Evolutionary conservation across 2,329 filamentous ascomycete genomes (phyloP), one percentile per base, ranked within the genome.

Genomic region (Penicillium capsulatum): DNA sequence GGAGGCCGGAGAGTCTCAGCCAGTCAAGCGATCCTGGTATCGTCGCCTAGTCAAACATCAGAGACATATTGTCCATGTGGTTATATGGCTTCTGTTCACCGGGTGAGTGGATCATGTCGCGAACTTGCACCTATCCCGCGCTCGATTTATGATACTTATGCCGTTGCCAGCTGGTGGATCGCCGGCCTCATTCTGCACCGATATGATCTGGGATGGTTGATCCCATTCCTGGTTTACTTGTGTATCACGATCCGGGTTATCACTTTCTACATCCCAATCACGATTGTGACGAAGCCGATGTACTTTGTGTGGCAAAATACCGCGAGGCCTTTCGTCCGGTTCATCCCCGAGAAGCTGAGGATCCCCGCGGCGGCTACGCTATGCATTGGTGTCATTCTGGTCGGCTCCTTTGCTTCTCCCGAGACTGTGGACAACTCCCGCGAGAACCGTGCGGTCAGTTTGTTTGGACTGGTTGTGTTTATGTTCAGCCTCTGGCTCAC

Each of bases 191-290:
- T 89, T 43, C 71, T 87, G 37, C 86, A 91, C 61, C 79, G 79
- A 43, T 53, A 83, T 43, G 80, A 88, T 57, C 74, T 76, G 65
- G 87, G 86, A 57, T 94, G 88, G 88, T 66, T 94, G 40, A 78
- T 90, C 34, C 88, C 89, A 0, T 92, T 94, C 66, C 73, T 94
- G 35, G 60, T 95, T 32, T 94, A 83, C 73, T 77, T 94, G 31
- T 75, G 72, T 50, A 81, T 94, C 53, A 79, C 77, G 8, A 70
- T 92, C 35, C 83, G 89, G 22, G 63, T 94, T 34, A 50, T 94
- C 59, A 84, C 83, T 60, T 79, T 86, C 66, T 81, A 87, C 59
- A 68, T 91, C 2, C 81, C 86, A 1, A 78, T 82, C 52, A 75
- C 76, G 28, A 70, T 84, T 50, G 65, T 89, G 49, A 81, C 79